Evolutionary conservation across 768 basidiomycete genomes (phyloP), one percentile per base, ranked within the genome.

Genomic region (Jaapia argillacea): DNA sequence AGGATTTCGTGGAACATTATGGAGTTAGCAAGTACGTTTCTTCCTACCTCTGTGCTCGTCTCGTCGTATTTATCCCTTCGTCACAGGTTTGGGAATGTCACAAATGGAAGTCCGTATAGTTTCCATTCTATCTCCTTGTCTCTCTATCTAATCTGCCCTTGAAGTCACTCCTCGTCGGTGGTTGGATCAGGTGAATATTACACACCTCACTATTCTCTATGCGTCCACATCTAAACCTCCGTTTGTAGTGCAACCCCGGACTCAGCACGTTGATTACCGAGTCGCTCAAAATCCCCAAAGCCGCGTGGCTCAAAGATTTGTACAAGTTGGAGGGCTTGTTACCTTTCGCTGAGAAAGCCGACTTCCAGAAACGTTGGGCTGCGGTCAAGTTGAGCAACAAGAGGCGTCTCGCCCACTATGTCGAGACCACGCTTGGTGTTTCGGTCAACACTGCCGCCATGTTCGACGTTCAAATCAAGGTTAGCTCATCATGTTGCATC

Each of bases 381-480:
- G 75, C 74, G 26, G 80, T 93, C 60, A 94, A 93, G 68, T 81
- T 78, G 47, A 75, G 76, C 47, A 98, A 97, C 72, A 98, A 97
- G 68, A 80, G 88, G 56, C 75, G 87, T 41, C 72, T 94, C 6
- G 88, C 89, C 6, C 69, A 81, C 48, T 70, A 86, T 53, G 77
- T 93, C 24, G 71, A 88, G 62, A 60, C 58, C 2, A 83, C 75
- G 0, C 64, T 93, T 16, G 86, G 89, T 13, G 56, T 89, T 42
- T 72, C 58, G 24, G 68, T 92, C 42, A 79, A 86, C 54, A 81
- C 85, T 27, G 66, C 74, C 36, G 87, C 87, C 13, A 70, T 93
- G 72, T 91, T 88, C 50, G 90, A 92, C 59, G 81, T 92, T n/a
- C 90, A 90, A 62, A 86, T 90, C 54, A 86, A 87, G 72, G 79